Evolutionary conservation across 106 monocot genomes (phyloP).

Genomic region (Dendrobium catenatum): DNA sequence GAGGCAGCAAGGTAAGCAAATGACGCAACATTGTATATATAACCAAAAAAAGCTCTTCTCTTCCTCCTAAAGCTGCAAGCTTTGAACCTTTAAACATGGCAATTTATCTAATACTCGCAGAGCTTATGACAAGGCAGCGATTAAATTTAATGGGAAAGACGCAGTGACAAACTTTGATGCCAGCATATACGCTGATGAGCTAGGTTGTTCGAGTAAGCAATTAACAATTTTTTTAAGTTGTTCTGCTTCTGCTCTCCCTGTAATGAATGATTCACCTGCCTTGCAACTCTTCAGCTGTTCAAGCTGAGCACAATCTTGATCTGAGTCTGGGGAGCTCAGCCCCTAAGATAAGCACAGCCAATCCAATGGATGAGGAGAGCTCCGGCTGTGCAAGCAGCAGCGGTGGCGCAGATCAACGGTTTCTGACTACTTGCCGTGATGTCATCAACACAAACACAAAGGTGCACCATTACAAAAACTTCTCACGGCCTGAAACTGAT

Average conservation of each 20-base stretch:
- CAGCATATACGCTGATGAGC: slow-evolving; percentile 40
- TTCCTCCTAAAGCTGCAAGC: background rate
- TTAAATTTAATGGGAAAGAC: slow-evolving; percentile 66
- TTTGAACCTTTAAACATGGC: background rate
- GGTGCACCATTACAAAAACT: background rate
- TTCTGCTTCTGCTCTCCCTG: background rate
- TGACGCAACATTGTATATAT: background rate
- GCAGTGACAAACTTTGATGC: slow-evolving; percentile 78
- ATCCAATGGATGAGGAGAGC: slow-evolving; percentile 21
- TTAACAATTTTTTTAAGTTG: too few species aligned
- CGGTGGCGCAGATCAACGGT: slow-evolving; percentile 17
- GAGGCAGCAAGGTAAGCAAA: slow-evolving; percentile 21
- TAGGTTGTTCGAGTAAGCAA: slow-evolving; percentile 16
- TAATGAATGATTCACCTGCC: background rate
- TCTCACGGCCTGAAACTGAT: background rate
- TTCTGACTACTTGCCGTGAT: slow-evolving; percentile 14
- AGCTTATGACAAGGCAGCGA: slow-evolving; percentile 83
- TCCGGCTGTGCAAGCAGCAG: slow-evolving; percentile 2
- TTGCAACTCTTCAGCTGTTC: slow-evolving; percentile 9
- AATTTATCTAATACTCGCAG: slow-evolving; percentile 18
- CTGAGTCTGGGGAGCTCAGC: slow-evolving; percentile 55
- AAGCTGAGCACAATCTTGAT: slow-evolving; percentile 47
- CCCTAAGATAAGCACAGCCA: slow-evolving; percentile 20
- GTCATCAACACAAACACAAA: background rate
- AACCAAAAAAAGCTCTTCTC: background rate